Conservation (phyloP, 2,329 filamentous ascomycete genomes). For the Neoscytalidium dimidiatum region DNA sequence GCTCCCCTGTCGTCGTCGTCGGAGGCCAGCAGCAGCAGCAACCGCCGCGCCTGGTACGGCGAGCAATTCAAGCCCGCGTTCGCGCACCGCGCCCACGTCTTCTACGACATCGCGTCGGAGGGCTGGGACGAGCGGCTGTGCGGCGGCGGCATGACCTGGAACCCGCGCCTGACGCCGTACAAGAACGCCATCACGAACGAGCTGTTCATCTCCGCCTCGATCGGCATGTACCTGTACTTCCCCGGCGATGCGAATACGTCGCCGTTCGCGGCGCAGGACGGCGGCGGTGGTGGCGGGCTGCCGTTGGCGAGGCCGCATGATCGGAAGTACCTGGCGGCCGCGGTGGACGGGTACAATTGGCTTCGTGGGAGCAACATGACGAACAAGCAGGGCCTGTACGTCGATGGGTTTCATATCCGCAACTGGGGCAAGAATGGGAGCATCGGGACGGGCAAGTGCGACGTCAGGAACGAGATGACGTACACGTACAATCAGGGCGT, state of each 20-base stretch:
- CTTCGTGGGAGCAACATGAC: constrained; percentile 78
- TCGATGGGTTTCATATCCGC: constrained; percentile 85
- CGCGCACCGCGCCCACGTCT: constrained; percentile 78
- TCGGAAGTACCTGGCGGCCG: constrained; percentile 69
- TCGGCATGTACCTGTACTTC: constrained; percentile 87
- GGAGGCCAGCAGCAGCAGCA: constrained; percentile 15
- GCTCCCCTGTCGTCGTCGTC: too few relatives aligned
- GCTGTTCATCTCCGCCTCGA: constrained; percentile 80
- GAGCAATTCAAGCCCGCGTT: constrained; percentile 74
- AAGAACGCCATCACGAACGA: constrained; percentile 98
- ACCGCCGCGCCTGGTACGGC: constrained; percentile 67
- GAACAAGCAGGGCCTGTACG: constrained; percentile 72
- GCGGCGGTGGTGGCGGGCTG: constrained; percentile 4
- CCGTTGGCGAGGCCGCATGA: constrained; percentile 51
- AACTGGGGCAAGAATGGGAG: constrained; percentile 58
- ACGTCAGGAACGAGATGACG: constrained; percentile 81
- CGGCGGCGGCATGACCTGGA: constrained; percentile 89
- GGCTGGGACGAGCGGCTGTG: constrained; percentile 86
- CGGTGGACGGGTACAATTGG: constrained; percentile 79
- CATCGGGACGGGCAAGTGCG: constrained; percentile 71
- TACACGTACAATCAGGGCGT: constrained; percentile 98
- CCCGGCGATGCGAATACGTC: constrained; percentile 75
- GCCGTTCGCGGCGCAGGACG: constrained; percentile 56
- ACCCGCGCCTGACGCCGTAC: constrained; percentile 75
- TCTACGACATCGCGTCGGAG: constrained; percentile 76